These are phyloP conservation scores for Sugiyamaella americana DNA, from an alignment of 805 yeast species.

Conservation along the genomic window DNA sequence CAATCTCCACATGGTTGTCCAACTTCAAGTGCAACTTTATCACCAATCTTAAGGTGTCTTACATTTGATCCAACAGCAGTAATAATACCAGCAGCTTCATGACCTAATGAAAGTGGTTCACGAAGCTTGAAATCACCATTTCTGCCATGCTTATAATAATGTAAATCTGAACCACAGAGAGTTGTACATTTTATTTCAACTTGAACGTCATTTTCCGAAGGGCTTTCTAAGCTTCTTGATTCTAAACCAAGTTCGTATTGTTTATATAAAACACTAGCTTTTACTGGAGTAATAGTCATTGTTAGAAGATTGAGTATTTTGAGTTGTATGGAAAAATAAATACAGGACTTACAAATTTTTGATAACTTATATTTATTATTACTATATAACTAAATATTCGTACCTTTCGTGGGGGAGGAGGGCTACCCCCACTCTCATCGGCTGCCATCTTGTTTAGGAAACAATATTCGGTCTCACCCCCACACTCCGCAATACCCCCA, in stretches of 20 bases:
- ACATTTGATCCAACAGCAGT: slow-evolving; percentile 65
- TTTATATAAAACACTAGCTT: slow-evolving; percentile 18
- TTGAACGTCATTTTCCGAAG: slow-evolving; percentile 16
- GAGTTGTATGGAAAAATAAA: not conserved
- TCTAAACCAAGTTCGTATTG: slow-evolving; percentile 16
- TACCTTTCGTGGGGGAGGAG: too few relatives aligned
- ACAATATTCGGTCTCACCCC: too few relatives aligned
- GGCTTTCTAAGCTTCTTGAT: slow-evolving; percentile 13
- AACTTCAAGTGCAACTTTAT: slow-evolving; percentile 82
- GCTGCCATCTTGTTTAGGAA: too few relatives aligned
- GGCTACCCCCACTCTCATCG: too few relatives aligned
- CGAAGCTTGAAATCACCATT: slow-evolving; percentile 74
- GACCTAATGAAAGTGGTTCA: slow-evolving; percentile 82
- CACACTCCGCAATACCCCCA: not conserved
- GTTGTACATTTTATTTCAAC: slow-evolving; percentile 17
- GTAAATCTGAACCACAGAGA: slow-evolving; percentile 65
- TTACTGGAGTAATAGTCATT: slow-evolving; percentile 1
- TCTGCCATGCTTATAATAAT: slow-evolving; percentile 70
- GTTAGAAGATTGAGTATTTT: not conserved
- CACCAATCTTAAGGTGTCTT: slow-evolving; percentile 65
- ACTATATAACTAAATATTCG: too few relatives aligned
- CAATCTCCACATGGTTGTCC: slow-evolving; percentile 73
- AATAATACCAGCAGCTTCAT: slow-evolving; percentile 76
- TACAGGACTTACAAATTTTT: too few relatives aligned
- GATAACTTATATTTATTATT: too few relatives aligned